Conservation (phyloP, 73 alveolate species). For the Paramecium primaurelia region DNA sequence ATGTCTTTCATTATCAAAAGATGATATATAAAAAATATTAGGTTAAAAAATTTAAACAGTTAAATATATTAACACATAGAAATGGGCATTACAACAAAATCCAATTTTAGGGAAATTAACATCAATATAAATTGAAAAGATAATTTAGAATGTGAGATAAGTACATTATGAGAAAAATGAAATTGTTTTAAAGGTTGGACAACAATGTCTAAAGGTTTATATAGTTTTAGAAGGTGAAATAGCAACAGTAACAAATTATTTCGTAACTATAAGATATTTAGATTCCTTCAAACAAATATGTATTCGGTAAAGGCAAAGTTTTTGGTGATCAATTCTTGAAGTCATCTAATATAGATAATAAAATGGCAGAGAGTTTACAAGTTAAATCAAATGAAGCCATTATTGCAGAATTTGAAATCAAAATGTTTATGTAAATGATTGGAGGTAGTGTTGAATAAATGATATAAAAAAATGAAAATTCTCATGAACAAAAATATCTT, state of each 20-base stretch:
- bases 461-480: constrained; percentile 37
- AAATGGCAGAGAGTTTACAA: neutral
- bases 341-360: neutral
- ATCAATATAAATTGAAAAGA: constrained; percentile 47
- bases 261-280: neutral
- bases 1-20: constrained; percentile 64
- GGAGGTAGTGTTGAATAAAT: constrained; percentile 54
- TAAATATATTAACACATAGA: constrained; percentile 45
- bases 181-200: neutral
- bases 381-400: neutral
- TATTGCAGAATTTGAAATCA: constrained; percentile 24
- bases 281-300: neutral
- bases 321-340: constrained; percentile 10
- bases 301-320: neutral
- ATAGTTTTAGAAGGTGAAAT: constrained; percentile 50
- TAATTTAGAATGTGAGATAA: neutral
- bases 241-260: neutral
- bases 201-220: neutral
- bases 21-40: constrained; percentile 41
- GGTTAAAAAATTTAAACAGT: constrained; percentile 59
- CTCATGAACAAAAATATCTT: constrained; percentile 52
- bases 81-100: constrained; percentile 56
- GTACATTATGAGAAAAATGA: constrained; percentile 33
- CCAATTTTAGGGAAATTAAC: constrained; percentile 45
- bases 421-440: neutral